phyloP scores from a whole-genome alignment of 441 rosid genomes.

The Brassica balearica region DNA sequence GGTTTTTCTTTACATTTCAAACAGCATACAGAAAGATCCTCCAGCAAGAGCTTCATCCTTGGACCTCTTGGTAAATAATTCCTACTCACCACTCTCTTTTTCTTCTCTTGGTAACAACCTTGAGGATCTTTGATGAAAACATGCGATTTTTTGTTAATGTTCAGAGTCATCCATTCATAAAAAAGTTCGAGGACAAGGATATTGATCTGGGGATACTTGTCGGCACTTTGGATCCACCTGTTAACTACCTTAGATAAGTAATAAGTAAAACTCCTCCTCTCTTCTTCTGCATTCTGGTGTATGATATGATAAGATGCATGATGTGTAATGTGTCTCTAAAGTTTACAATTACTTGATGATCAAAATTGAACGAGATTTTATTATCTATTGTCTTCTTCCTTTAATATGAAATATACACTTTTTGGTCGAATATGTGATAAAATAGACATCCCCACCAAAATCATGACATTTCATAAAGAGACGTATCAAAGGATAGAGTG shows the following conservation, averaged over 20 bases:
- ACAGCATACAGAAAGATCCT: constrained; percentile 92
- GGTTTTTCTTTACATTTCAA: constrained; percentile 35
- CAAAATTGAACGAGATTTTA: constrained; percentile 27
- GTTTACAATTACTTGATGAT: constrained; percentile 24
- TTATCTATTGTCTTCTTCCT: background rate
- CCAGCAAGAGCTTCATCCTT: constrained; percentile 73
- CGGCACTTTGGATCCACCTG: constrained; percentile 86
- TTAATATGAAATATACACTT: background rate
- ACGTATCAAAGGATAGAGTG: constrained; percentile 10
- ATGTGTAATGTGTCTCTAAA: constrained; percentile 28
- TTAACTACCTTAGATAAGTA: constrained; percentile 69
- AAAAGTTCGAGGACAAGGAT: constrained; percentile 91
- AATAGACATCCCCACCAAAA: constrained; percentile 3
- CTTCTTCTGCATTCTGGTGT: constrained; percentile 31
- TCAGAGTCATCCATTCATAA: constrained; percentile 87
- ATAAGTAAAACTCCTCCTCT: constrained; percentile 41
- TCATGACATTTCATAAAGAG: constrained; percentile 5
- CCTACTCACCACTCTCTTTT: constrained; percentile 10
- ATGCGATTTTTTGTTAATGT: constrained; percentile 14
- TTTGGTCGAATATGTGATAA: constrained; percentile 17
- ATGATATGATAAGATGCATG: constrained; percentile 34
- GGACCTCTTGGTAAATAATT: constrained; percentile 79
- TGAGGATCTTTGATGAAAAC: constrained; percentile 31
- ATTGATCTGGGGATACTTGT: constrained; percentile 84
- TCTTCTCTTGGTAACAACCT: background rate